phyloP scores from a whole-genome alignment of 148 eudicot genomes.

The Talinum fruticosum region DNA sequence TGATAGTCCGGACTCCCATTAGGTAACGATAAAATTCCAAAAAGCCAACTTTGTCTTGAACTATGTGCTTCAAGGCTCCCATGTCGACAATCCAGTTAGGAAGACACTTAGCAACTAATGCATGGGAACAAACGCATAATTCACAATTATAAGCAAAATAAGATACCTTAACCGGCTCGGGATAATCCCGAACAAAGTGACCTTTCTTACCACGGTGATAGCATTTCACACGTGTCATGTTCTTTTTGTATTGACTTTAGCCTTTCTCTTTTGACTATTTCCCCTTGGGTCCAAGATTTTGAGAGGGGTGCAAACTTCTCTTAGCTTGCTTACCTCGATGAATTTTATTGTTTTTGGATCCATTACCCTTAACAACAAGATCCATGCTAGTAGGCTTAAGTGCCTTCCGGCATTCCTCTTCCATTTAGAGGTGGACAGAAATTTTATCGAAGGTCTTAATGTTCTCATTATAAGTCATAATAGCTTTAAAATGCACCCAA shows the following conservation, averaged over 20 bases:
- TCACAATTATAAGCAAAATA: not conserved
- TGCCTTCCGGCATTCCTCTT: not conserved
- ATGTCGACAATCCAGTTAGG: too few relatives aligned
- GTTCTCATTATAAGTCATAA: not conserved
- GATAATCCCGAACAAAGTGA: not conserved
- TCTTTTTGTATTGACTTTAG: not conserved
- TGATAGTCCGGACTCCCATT: too few relatives aligned
- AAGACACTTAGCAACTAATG: too few relatives aligned
- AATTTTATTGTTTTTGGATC: not conserved
- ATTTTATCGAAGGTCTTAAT: not conserved
- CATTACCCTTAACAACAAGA: not conserved
- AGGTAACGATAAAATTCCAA: too few relatives aligned
- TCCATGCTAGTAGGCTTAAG: not conserved
- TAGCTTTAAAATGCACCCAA: not conserved
- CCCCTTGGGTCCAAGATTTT: not conserved
- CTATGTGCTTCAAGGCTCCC: too few relatives aligned
- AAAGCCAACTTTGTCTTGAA: too few relatives aligned
- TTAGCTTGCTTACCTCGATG: not conserved
- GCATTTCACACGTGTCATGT: not conserved
- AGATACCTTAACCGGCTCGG: not conserved
- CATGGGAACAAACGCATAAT: too few relatives aligned
- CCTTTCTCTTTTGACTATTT: not conserved
- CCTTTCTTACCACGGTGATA: not conserved
- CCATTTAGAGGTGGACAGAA: not conserved
- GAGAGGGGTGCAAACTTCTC: not conserved